Conservation (phyloP, 352 stramenopile species). For the Phytophthora multivora region DNA sequence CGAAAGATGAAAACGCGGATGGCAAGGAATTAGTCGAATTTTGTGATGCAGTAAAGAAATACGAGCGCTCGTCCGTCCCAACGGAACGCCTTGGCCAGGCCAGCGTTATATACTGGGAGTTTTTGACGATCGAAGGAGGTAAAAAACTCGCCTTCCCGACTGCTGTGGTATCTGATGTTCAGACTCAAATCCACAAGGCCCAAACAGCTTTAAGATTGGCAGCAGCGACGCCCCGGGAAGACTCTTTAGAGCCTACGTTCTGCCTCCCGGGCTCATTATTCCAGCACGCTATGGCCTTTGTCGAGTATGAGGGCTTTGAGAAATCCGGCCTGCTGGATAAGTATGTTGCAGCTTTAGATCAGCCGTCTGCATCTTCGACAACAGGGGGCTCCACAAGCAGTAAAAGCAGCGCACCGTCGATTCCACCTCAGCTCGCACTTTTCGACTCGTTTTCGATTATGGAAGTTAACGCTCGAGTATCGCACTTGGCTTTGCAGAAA, state of each 20-base stretch:
- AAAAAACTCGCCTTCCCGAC: slow-evolving; percentile 67
- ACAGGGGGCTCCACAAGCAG: slow-evolving; percentile 28
- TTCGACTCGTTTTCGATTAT: slow-evolving; percentile 90
- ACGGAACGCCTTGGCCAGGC: slow-evolving; percentile 79
- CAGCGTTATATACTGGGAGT: slow-evolving; percentile 87
- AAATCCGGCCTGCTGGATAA: slow-evolving; percentile 73
- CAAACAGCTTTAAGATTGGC: slow-evolving; percentile 45
- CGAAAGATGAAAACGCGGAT: slow-evolving; percentile 57
- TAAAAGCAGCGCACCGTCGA: slow-evolving; percentile 35
- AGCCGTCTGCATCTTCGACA: slow-evolving; percentile 30
- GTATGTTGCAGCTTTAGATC: slow-evolving; percentile 77
- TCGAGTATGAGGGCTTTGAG: slow-evolving; percentile 77
- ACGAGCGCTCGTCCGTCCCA: slow-evolving; percentile 67
- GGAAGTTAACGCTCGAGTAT: slow-evolving; percentile 85
- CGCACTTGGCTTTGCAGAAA: slow-evolving; percentile 54
- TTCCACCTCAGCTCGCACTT: slow-evolving; percentile 76
- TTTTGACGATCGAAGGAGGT: slow-evolving; percentile 64
- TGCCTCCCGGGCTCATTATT: slow-evolving; percentile 66
- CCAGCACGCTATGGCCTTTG: slow-evolving; percentile 65
- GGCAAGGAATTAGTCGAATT: slow-evolving; percentile 82
- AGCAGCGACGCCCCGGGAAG: not conserved
- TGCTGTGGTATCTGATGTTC: slow-evolving; percentile 53
- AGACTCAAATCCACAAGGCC: slow-evolving; percentile 68
- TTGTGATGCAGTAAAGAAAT: slow-evolving; percentile 85
- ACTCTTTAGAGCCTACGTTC: slow-evolving; percentile 23